Percentiles rank a stretch among this genome's conserved stretches.
Conservation (phyloP, 208 protist species). For the Naegleria lovaniensis region DNA sequence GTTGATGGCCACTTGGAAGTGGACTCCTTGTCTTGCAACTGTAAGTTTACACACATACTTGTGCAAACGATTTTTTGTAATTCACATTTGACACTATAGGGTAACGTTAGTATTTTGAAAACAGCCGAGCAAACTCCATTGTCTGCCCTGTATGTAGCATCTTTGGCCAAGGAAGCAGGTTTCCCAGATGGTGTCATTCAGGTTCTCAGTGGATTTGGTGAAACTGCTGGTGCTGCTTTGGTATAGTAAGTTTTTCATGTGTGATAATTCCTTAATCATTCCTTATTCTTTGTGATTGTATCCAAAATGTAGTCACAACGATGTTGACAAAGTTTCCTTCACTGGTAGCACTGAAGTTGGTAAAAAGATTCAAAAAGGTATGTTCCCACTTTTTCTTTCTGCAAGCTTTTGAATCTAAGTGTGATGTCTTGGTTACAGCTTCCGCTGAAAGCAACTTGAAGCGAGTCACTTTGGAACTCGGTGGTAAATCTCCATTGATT, state of each 20-base stretch:
- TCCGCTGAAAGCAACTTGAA: slow-evolving; percentile 41
- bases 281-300: not conserved
- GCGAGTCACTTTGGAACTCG: slow-evolving; percentile 61
- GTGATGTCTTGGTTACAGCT: no score
- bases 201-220: slow-evolving; percentile 68
- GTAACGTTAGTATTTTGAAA: slow-evolving; percentile 76
- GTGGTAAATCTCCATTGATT: slow-evolving; percentile 79
- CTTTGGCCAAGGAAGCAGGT: slow-evolving; percentile 66
- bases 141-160: slow-evolving; percentile 61
- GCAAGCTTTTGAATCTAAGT: no score
- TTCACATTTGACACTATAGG: slow-evolving; percentile 34
- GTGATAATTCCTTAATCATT: no score
- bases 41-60: slow-evolving; percentile 23
- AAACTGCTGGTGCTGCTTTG: slow-evolving; percentile 59
- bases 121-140: slow-evolving; percentile 77
- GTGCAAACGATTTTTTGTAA: not conserved
- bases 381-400: slow-evolving; percentile 28
- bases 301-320: slow-evolving; percentile 44
- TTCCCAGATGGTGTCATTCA: slow-evolving; percentile 76
- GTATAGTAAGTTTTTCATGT: slow-evolving; percentile 46
- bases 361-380: slow-evolving; percentile 45
- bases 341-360: slow-evolving; percentile 70
- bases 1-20: slow-evolving; percentile 58
- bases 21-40: slow-evolving; percentile 64
- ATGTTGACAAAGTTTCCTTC: slow-evolving; percentile 78